phyloP scores from a whole-genome alignment of 176 grass and related monocot species.

The Miscanthus lutarioriparius region DNA sequence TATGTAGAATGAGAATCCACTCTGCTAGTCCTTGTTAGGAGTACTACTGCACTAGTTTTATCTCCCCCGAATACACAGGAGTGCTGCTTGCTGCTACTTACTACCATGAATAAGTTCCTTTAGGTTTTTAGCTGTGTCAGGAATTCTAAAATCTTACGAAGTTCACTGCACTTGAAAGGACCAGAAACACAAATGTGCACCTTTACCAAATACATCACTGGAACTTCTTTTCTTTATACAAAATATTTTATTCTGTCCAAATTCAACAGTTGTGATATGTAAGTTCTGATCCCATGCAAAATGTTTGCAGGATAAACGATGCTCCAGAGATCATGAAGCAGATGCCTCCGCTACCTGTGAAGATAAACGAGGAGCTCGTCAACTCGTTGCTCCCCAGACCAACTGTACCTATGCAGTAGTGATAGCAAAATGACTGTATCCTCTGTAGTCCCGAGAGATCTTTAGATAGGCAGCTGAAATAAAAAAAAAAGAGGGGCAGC shows the following conservation, averaged over 20 bases:
- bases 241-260: not conserved
- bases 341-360: slow-evolving; percentile 91
- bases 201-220: not conserved
- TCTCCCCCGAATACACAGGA: not conserved
- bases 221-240: not conserved
- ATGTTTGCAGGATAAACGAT: slow-evolving; percentile 81
- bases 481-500: slow-evolving; percentile 44
- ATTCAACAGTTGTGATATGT: not conserved
- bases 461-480: slow-evolving; percentile 52
- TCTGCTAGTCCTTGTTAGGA: slow-evolving; percentile 2
- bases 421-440: slow-evolving; percentile 32
- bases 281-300: slow-evolving; percentile 8
- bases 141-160: not conserved
- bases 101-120: not conserved
- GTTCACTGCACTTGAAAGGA: not conserved
- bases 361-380: slow-evolving; percentile 93
- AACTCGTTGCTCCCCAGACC: slow-evolving; percentile 85
- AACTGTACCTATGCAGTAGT: slow-evolving; percentile 72
- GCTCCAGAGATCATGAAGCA: slow-evolving; percentile 98
- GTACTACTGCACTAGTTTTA: not conserved
- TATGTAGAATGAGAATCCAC: not conserved
- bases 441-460: slow-evolving; percentile 40
- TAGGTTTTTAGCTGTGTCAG: not conserved
- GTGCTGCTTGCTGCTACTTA: not conserved
- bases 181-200: not conserved